Evolutionary conservation across 176 grass and related monocot genomes (phyloP), one percentile per base, ranked within the genome.

Genomic region (Carex scoparia): DNA sequence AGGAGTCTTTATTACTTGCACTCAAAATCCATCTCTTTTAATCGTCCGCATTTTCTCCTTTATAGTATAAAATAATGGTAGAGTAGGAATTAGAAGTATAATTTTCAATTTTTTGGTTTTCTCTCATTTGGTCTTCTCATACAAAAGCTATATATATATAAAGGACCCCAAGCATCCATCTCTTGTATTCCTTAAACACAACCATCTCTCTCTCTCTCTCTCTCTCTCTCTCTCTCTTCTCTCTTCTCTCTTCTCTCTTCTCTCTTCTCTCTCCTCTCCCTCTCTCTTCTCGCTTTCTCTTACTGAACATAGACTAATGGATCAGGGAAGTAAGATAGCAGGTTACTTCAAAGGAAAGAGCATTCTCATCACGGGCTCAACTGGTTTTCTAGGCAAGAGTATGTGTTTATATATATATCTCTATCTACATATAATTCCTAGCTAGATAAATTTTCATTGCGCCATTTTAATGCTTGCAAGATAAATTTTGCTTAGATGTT

Each of bases 361-460:
- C 80, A 35, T 93, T 15, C 89, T 97, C 7, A 89, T 97, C 87
- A 97, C 92, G 4, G 92, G 94, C 31, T 89, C 92, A 61, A 97
- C 94, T 31, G 94, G 94, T 15, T 97, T 97, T 58, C 89, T 94
- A 40, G 94, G 88, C 37, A 97, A 94, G 89, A 90, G 94, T 97
- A 92, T 32, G 86, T 79, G 37, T 51, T 12, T 57, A 19, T 19
- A 15, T 35, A 35, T 35, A 35, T 35, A 35, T 35, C 33, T 44
- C 5, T 19, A 28, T 61, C 4, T 44, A 18, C 4, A 44, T 71
- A 66, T 12, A 35, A 23, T 42, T 72, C 10, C 49, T 27, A 57
- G 28, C 14, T 78, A 79, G 7, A 35, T 35, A 35, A 35, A 35
- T 84, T 14, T 51, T 84, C 5, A 27, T 42, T 61, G 5, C 65